These are phyloP conservation scores for Pelagophyceae sp. DNA, from an alignment of 352 stramenopile genomes.

Conservation along the genomic window DNA sequence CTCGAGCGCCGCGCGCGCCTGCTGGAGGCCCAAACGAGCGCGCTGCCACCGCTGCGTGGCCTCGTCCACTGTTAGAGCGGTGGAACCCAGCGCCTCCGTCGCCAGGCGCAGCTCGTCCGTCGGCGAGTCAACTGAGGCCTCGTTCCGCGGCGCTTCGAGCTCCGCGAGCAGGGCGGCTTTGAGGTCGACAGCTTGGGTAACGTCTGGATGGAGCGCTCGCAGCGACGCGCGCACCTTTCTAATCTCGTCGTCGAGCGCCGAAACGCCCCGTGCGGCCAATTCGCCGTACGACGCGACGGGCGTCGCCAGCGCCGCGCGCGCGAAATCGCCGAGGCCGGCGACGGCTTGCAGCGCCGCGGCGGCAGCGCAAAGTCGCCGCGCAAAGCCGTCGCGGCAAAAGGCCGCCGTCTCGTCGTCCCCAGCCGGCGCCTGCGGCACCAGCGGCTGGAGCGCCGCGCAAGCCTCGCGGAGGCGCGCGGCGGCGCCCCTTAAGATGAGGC, in stretches of 20 bases:
- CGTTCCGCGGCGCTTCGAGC: neutral
- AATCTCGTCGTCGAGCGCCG: neutral
- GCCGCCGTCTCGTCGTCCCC: neutral
- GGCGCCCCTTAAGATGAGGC: neutral
- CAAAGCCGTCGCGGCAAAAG: neutral
- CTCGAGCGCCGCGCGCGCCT: neutral
- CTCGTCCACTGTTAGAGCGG: neutral
- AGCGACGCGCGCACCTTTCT: neutral
- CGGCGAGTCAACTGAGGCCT: neutral
- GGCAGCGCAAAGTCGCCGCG: neutral
- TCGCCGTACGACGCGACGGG: neutral
- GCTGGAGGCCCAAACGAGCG: neutral
- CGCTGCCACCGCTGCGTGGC: neutral
- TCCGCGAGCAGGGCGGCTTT: neutral
- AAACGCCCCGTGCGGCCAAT: neutral
- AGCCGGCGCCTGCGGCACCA: neutral
- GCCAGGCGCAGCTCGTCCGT: neutral
- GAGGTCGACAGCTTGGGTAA: neutral
- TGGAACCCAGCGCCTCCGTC: neutral
- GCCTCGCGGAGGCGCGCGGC: neutral
- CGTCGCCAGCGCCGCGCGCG: neutral
- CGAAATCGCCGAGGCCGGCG: neutral
- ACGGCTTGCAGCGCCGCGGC: neutral
- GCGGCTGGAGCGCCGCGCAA: neutral
- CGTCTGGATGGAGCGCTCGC: neutral